phyloP scores from a whole-genome alignment of 495 filamentous ascomycete genomes.

The Penicillium maclennaniae region DNA sequence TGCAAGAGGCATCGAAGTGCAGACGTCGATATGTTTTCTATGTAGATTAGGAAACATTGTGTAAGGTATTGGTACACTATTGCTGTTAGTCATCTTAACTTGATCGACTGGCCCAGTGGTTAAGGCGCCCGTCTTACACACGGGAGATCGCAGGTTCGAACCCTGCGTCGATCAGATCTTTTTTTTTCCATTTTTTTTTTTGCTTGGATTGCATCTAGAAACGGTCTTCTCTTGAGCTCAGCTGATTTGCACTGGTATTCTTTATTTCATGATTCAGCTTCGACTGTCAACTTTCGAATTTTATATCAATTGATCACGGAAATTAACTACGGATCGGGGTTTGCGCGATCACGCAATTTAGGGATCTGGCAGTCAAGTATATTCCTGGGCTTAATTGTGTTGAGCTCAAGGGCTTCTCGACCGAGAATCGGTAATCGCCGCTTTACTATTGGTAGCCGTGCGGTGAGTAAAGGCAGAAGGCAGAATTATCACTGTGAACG shows the following conservation, averaged over 20 bases:
- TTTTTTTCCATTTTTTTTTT: constrained; percentile 4
- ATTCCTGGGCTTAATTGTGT: not conserved
- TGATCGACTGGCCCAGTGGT: constrained; percentile 28
- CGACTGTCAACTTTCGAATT: no score
- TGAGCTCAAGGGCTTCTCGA: constrained; percentile 4
- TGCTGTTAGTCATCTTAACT: constrained; percentile 2
- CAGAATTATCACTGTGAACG: not conserved
- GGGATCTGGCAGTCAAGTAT: not conserved
- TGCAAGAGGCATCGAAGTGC: not conserved
- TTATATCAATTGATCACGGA: no score
- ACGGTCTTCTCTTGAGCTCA: not conserved
- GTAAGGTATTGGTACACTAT: not conserved
- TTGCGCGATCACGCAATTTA: constrained; percentile 3
- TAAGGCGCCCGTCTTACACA: constrained; percentile 29
- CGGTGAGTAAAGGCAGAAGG: not conserved
- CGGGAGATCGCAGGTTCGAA: constrained; percentile 31
- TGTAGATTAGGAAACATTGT: not conserved
- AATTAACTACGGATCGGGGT: not conserved
- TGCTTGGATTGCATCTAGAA: not conserved
- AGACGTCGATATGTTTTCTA: not conserved
- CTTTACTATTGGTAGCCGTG: constrained; percentile 17
- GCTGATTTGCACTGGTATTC: no score
- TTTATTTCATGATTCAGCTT: no score
- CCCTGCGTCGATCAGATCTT: constrained; percentile 23
- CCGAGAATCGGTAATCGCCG: constrained; percentile 23